Conservation (phyloP, 176 grass and related monocot genomes). For the Carex myosuroides region DNA sequence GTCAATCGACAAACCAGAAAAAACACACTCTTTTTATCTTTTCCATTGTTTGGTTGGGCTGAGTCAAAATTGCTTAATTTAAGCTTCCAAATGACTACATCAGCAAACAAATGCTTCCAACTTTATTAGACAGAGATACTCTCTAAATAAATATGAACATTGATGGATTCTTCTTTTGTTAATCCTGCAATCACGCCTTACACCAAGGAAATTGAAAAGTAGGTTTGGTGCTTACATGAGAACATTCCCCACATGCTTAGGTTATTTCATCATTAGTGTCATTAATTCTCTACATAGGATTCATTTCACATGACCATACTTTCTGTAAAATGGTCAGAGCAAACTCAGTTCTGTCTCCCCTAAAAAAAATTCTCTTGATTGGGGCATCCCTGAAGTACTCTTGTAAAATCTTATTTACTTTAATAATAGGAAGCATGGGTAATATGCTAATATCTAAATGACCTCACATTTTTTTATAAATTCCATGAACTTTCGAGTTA, state of each 20-base stretch:
- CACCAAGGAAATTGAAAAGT: background rate
- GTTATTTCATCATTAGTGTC: conserved; percentile 10
- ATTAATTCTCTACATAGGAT: conserved; percentile 23
- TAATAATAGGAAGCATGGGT: background rate
- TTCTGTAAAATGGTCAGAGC: background rate
- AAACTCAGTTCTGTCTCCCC: background rate
- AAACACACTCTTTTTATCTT: background rate
- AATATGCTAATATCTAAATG: too few species aligned
- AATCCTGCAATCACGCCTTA: conserved; percentile 23
- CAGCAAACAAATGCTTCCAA: conserved; percentile 15
- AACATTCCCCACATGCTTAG: background rate
- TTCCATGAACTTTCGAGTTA: too few species aligned
- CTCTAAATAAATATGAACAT: conserved; percentile 1
- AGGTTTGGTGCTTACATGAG: background rate
- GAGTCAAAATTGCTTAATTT: background rate
- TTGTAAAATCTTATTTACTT: background rate
- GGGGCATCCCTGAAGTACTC: background rate
- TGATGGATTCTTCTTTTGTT: conserved; percentile 12
- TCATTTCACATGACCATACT: background rate
- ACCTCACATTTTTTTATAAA: too few species aligned
- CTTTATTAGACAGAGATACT: conserved; percentile 9
- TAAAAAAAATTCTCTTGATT: conserved; percentile 3
- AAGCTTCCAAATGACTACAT: background rate
- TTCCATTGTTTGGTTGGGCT: background rate
- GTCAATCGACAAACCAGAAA: conserved; percentile 1